A percentile compares a stretch with the other conserved stretches of the same genome.
phyloP scores from a whole-genome alignment of 2,329 filamentous ascomycete genomes.

The Exophiala aquamarina region DNA sequence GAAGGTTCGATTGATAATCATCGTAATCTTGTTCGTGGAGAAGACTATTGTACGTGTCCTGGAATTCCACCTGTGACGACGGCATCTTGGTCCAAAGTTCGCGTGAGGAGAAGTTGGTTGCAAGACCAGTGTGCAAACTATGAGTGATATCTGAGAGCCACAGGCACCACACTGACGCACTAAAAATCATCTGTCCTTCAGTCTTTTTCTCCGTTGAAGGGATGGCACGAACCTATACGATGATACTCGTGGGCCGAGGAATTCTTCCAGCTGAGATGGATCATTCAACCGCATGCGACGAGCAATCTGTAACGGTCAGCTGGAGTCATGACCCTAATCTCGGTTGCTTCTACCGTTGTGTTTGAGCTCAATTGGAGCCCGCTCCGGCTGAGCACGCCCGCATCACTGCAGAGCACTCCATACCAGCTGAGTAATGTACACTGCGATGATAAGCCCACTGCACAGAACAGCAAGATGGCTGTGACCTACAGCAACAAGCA shows the following conservation, averaged over 20 bases:
- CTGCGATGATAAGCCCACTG: too few species aligned
- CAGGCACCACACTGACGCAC: background rate
- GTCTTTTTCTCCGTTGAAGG: too few species aligned
- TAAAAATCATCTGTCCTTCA: too few species aligned
- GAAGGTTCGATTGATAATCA: too few species aligned
- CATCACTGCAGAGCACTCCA: too few species aligned
- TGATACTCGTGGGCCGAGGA: background rate
- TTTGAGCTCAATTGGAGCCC: too few species aligned
- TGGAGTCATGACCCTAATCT: too few species aligned
- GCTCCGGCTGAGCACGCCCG: too few species aligned
- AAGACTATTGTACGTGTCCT: slow-evolving; percentile 2
- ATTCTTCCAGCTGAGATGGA: background rate
- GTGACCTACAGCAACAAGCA: slow-evolving; percentile 3
- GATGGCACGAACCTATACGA: background rate
- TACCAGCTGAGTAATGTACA: too few species aligned
- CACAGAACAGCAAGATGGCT: too few species aligned
- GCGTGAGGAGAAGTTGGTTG: background rate
- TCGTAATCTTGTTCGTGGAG: background rate
- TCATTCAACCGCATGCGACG: slow-evolving; percentile 10
- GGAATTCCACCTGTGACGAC: slow-evolving; percentile 1
- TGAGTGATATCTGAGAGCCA: background rate
- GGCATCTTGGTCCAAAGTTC: slow-evolving; percentile 6
- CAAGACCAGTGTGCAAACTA: background rate
- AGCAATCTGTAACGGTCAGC: slow-evolving; percentile 1
- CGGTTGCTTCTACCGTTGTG: too few species aligned